Evolutionary conservation across 2,329 filamentous ascomycete genomes (phyloP), one percentile per base, ranked within the genome.

Genomic region (Aspergillus udagawae): DNA sequence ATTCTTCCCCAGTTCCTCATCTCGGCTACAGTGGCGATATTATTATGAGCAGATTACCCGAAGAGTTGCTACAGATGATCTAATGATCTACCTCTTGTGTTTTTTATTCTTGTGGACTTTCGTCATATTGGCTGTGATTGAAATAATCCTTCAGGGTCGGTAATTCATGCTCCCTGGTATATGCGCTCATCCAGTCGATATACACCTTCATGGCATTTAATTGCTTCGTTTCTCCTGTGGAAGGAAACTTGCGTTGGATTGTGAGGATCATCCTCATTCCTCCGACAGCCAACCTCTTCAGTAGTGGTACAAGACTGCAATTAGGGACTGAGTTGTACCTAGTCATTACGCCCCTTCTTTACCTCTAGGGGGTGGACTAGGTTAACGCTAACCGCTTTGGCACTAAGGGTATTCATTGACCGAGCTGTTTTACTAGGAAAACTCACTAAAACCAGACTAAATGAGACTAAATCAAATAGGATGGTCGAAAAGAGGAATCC

Each of bases 251-350:
- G 59, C 56, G 49, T 56, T 60, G 53, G 58, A 58, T 62, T 60
- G 63, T 62, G 60, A 63, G 58, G 61, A 65, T 63, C 61, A 65
- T 56, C 63, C 42, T 53, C 60, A 60, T 57, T 60, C 51, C 58
- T 56, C 59, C 55, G 56, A 58, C 21, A 47, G 38, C 49, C 45
- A 27, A 56, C 35, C 51, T 51, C 60, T 60, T 49, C 53, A 58
- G 63, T 53, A 38, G 32, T 38, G 32, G 32, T 38, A 7, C 14
- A 38, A 38, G 32, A 35, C 32, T 17, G 32, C 32, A 35, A 35
- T 6, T 32, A 38, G 32, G 12, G 14, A 38, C 32, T 0, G 32
- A 38, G 14, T 38, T 17, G 14, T 38, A 25, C 23, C 23, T 25
- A 42, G 56, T 52, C 45, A 51, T 59, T 52, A 41, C 49, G 10